A percentile compares a stretch with the other conserved stretches of the same genome.
Conservation (phyloP, 2,329 filamentous ascomycete genomes). For the Aspergillus sp. region DNA sequence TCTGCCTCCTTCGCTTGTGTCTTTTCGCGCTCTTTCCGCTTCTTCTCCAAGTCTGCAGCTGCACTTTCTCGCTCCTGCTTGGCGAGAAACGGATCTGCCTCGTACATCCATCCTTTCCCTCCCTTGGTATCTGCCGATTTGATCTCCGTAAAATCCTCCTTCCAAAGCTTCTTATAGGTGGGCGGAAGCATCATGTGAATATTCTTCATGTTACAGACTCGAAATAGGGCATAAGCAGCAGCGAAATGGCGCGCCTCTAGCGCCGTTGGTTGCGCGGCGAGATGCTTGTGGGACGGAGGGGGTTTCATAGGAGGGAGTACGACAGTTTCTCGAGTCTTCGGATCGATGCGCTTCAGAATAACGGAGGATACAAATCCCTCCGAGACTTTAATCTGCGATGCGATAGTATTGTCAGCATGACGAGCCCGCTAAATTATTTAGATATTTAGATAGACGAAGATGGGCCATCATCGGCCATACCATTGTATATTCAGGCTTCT, state of each 20-base stretch:
- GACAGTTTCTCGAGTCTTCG: conserved; percentile 77
- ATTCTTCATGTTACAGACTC: conserved; percentile 94
- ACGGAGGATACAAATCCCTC: conserved; percentile 80
- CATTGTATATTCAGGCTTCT: conserved; percentile 87
- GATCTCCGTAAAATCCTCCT: conserved; percentile 76
- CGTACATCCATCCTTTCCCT: conserved; percentile 84
- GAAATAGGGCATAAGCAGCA: conserved; percentile 85
- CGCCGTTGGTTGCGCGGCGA: conserved; percentile 74
- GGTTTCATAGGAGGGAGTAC: conserved; percentile 80
- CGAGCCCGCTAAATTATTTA: neutral
- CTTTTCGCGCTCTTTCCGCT: conserved; percentile 69
- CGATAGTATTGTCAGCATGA: conserved; percentile 17
- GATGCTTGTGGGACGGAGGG: conserved; percentile 72
- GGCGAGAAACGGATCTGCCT: conserved; percentile 87
- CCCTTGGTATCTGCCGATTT: conserved; percentile 80
- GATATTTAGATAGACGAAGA: neutral
- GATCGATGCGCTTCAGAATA: conserved; percentile 70
- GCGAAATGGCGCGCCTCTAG: conserved; percentile 93
- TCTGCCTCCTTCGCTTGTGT: conserved; percentile 65
- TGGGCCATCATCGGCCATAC: conserved; percentile 45
- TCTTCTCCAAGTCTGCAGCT: conserved; percentile 75
- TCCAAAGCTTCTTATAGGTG: conserved; percentile 87
- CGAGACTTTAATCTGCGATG: conserved; percentile 61
- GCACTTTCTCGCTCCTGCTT: conserved; percentile 78
- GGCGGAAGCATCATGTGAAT: conserved; percentile 93